Evolutionary conservation across 257 asterid species (phyloP), one percentile per base, ranked within the genome.

Genomic region (Salvia hispanica): DNA sequence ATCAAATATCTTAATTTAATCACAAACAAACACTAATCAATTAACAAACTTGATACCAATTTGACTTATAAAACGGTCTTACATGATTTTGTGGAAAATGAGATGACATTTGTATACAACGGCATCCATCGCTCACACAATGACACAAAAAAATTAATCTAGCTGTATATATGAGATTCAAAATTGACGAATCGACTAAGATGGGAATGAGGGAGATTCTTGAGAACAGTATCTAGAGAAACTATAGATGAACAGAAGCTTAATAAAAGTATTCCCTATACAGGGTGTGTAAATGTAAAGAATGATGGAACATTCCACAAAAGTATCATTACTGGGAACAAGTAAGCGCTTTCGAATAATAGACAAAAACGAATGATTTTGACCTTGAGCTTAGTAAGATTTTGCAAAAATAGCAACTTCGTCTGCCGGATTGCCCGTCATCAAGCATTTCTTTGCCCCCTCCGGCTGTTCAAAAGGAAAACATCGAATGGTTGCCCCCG

Each of bases 351-450:
- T 6, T 47, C 5, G 52, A 69, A 54, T 68, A 44, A 64, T 21
- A 40, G 11, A 31, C 57, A 36, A 18, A 7, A n/a, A 7, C 18
- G 33, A n/a, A 13, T 33, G 40, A 37, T 39, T 46, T 6, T 12
- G 72, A 57, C 57, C 34, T 58, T 33, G 51, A 7, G 37, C 28
- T 83, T 75, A 94, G 81, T 94, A 94, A 42, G 99, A 91, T 78
- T 87, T 94, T 9, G 99, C 99, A 2, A 94, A 94, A 58, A 91
- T 85, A 0, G 99, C 99, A 53, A 94, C 96, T 80, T 91, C 99
- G 34, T 87, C 88, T 3, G 97, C 96, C 10, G 93, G 81, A 57
- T 81, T 78, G 70, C 96, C 96, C 0, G 95, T 90, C 95, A 93
- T 86, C 84, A 90, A 77, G 84, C 98, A 93, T 72, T 76, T 85